Conservation (phyloP, 441 rosid species). For the Syzygium syzygioides region DNA sequence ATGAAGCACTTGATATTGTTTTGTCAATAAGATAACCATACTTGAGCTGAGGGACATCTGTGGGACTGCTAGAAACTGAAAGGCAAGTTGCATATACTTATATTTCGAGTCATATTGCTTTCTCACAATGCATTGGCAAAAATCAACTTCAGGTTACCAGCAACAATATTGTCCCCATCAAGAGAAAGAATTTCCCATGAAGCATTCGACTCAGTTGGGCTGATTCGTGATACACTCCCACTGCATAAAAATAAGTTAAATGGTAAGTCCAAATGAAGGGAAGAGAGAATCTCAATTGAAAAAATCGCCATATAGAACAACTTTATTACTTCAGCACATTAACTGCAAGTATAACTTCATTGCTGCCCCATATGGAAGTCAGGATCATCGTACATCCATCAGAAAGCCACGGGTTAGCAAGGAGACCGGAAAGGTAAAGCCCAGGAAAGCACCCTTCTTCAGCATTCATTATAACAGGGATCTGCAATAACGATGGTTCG, state of each 20-base stretch:
- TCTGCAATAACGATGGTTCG: constrained; percentile 29
- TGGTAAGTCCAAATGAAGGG: not conserved
- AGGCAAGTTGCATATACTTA: constrained; percentile 3
- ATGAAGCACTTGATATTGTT: constrained; percentile 29
- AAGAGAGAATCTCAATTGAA: not conserved
- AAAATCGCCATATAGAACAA: not conserved
- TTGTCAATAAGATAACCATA: constrained; percentile 51
- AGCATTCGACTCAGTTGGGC: constrained; percentile 52
- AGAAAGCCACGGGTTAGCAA: constrained; percentile 79
- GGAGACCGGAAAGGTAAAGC: constrained; percentile 50
- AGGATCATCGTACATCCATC: constrained; percentile 75
- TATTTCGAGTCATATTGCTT: constrained; percentile 4
- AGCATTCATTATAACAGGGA: constrained; percentile 60
- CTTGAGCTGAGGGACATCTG: constrained; percentile 63
- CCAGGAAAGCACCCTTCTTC: constrained; percentile 86
- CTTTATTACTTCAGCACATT: constrained; percentile 49
- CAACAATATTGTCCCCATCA: constrained; percentile 67
- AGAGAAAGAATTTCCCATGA: constrained; percentile 70
- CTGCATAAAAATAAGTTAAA: constrained; percentile 32
- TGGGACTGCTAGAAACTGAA: constrained; percentile 82
- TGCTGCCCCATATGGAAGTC: constrained; percentile 73
- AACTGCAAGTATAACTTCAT: constrained; percentile 63
- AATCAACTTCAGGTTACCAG: constrained; percentile 46
- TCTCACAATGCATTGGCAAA: not conserved
- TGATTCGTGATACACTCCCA: constrained; percentile 60